Percentiles rank a stretch among this genome's conserved stretches.
Evolutionary conservation across 2,329 filamentous ascomycete genomes (phyloP).

Genomic region (Microdochium bolleyi): DNA sequence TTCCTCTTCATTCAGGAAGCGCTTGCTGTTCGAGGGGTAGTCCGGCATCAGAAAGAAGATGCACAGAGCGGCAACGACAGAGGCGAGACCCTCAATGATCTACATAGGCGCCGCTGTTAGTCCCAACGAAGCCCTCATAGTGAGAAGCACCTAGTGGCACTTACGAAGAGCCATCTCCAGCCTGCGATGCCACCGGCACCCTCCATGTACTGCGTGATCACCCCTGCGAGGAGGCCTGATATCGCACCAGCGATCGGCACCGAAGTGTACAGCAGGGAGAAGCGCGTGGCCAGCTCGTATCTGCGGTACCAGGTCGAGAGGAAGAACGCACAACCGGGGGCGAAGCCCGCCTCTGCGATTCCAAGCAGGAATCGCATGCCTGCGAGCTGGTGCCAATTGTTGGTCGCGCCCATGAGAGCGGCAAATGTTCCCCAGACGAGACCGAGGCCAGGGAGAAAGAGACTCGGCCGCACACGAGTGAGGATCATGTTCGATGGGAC

Average conservation of each 20-base stretch:
- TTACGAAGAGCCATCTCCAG: constrained; percentile 18
- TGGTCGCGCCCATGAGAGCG: constrained; percentile 11
- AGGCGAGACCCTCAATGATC: constrained; percentile 9
- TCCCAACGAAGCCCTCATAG: background rate
- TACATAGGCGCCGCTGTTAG: background rate
- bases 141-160: no score
- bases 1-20: constrained; percentile 10
- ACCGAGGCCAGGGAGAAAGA: constrained; percentile 12
- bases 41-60: constrained; percentile 14
- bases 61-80: constrained; percentile 2
- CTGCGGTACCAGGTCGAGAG: constrained; percentile 14
- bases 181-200: constrained; percentile 11
- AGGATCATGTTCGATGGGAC: constrained; percentile 15
- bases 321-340: constrained; percentile 14
- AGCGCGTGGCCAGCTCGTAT: constrained; percentile 13
- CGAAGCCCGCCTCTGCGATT: constrained; percentile 13
- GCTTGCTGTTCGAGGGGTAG: constrained; percentile 9
- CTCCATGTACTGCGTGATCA: constrained; percentile 14
- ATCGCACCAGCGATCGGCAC: constrained; percentile 12
- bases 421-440: constrained; percentile 14
- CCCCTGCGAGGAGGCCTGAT: constrained; percentile 10
- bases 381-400: constrained; percentile 13
- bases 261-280: constrained; percentile 11
- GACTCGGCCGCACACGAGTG: constrained; percentile 12
- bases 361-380: constrained; percentile 13